A percentile compares a stretch with the other conserved stretches of the same genome.
Evolutionary conservation across 768 basidiomycete species (phyloP).

Genomic region (Boletus tomentosulus): DNA sequence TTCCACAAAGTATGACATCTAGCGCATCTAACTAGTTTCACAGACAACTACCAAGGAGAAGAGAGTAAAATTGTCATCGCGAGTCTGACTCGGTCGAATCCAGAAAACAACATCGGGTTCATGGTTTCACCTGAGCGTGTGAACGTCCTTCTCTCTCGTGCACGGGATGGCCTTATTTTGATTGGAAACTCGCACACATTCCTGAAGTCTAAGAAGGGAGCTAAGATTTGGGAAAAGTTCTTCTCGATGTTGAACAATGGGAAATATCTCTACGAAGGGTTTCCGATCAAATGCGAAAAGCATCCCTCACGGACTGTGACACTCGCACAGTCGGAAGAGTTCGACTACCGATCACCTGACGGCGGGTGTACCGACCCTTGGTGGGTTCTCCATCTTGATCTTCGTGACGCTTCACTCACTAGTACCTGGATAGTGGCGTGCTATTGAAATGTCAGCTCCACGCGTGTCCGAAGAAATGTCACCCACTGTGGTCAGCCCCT

Average conservation of each 20-base stretch:
- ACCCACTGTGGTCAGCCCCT: slow-evolving; percentile 48
- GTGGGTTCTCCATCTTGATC: slow-evolving; percentile 27
- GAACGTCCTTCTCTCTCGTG: slow-evolving; percentile 70
- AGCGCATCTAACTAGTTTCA: not conserved
- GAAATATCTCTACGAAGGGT: slow-evolving; percentile 52
- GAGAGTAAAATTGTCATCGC: slow-evolving; percentile 67
- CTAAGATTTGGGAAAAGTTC: slow-evolving; percentile 47
- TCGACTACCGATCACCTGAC: slow-evolving; percentile 53
- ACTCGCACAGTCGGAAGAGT: slow-evolving; percentile 42
- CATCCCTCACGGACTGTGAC: slow-evolving; percentile 42
- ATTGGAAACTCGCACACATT: slow-evolving; percentile 67
- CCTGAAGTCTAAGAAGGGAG: slow-evolving; percentile 48
- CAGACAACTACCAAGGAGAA: slow-evolving; percentile 78
- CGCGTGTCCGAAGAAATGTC: slow-evolving; percentile 58
- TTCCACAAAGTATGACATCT: not conserved
- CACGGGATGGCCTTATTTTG: slow-evolving; percentile 60
- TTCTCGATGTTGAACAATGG: slow-evolving; percentile 40
- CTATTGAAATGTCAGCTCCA: slow-evolving; percentile 33
- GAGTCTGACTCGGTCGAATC: slow-evolving; percentile 60
- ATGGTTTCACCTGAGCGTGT: slow-evolving; percentile 67
- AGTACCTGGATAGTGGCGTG: slow-evolving; percentile 4
- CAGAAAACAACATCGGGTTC: slow-evolving; percentile 57
- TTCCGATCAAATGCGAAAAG: slow-evolving; percentile 55
- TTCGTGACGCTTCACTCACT: not conserved
- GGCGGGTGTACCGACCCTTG: slow-evolving; percentile 62